A percentile compares a stretch with the other conserved stretches of the same genome.
These are phyloP conservation scores for Oryza meyeriana DNA, from an alignment of 176 grass and related monocot species.

Conservation along the genomic window DNA sequence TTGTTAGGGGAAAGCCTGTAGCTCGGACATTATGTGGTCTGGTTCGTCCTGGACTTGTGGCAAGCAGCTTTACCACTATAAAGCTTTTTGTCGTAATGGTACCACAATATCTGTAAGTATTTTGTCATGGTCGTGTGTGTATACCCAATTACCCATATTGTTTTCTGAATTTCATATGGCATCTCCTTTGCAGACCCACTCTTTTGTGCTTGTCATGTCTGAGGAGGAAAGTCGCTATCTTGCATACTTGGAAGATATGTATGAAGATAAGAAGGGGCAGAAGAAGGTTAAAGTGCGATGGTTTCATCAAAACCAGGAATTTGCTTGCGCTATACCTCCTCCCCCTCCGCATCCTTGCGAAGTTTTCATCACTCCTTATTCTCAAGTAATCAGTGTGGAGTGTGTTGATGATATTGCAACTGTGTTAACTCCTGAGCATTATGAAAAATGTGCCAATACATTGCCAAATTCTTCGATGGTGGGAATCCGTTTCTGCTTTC, in stretches of 20 bases:
- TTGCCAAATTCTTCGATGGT: slow-evolving; percentile 45
- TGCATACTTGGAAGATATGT: slow-evolving; percentile 99
- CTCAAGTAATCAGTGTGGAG: slow-evolving; percentile 98
- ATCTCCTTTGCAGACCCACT: slow-evolving; percentile 58
- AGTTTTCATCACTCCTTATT: slow-evolving; percentile 97
- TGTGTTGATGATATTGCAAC: slow-evolving; percentile 96
- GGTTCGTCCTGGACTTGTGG: slow-evolving; percentile 87
- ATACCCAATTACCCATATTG: neutral
- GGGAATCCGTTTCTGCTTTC: slow-evolving; percentile 80
- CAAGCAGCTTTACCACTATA: slow-evolving; percentile 87
- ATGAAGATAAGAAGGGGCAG: slow-evolving; percentile 93
- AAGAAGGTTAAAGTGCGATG: slow-evolving; percentile 99
- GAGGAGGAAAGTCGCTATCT: slow-evolving; percentile 91
- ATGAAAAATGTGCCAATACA: slow-evolving; percentile 50
- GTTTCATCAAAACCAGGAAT: slow-evolving; percentile 99
- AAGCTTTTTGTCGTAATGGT: slow-evolving; percentile 76
- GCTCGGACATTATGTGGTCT: slow-evolving; percentile 90
- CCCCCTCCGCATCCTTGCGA: slow-evolving; percentile 91
- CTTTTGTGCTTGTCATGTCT: slow-evolving; percentile 89
- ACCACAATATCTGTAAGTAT: slow-evolving; percentile 77
- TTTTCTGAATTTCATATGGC: slow-evolving; percentile 18
- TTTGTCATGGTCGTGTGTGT: slow-evolving; percentile 8
- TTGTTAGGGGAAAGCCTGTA: slow-evolving; percentile 56
- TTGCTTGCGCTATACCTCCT: slow-evolving; percentile 83
- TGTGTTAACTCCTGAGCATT: slow-evolving; percentile 88